Evolutionary conservation across 2,329 filamentous ascomycete species (phyloP).

Genomic region (Trichophyton rubrum): DNA sequence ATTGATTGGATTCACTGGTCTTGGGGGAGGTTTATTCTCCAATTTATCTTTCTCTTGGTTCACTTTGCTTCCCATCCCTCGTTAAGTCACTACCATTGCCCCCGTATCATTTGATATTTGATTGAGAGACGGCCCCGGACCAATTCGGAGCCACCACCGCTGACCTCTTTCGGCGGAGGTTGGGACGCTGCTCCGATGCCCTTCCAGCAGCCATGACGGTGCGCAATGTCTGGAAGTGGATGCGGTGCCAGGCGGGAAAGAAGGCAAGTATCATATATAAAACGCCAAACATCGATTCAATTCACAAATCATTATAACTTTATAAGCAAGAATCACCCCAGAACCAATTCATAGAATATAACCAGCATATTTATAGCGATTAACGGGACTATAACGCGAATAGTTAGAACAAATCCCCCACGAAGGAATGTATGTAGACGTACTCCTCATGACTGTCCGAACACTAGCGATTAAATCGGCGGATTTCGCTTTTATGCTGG

Average conservation of each 20-base stretch:
- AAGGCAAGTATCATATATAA: not conserved
- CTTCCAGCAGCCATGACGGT: not conserved
- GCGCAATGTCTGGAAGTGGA: not conserved
- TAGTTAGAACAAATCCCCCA: not conserved
- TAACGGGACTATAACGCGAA: slow-evolving; percentile 52
- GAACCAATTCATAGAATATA: slow-evolving; percentile 67
- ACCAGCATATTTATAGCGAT: slow-evolving; percentile 73
- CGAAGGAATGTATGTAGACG: slow-evolving; percentile 24
- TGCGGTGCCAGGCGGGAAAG: not conserved
- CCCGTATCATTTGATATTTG: no score
- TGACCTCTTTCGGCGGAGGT: no score
- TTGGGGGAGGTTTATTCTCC: not conserved
- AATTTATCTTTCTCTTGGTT: no score
- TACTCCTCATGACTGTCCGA: slow-evolving; percentile 86
- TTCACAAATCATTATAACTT: not conserved
- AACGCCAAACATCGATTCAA: not conserved
- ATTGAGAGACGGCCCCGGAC: no score
- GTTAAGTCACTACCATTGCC: no score
- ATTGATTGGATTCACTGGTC: not conserved
- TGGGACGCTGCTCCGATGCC: no score
- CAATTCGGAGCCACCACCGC: no score
- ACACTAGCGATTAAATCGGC: slow-evolving; percentile 85
- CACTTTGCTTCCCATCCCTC: no score
- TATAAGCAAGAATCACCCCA: not conserved
- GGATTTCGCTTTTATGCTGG: slow-evolving; percentile 72